Base-by-base conservation (phyloP, 768 basidiomycete species). In the Suillus spraguei region DNA sequence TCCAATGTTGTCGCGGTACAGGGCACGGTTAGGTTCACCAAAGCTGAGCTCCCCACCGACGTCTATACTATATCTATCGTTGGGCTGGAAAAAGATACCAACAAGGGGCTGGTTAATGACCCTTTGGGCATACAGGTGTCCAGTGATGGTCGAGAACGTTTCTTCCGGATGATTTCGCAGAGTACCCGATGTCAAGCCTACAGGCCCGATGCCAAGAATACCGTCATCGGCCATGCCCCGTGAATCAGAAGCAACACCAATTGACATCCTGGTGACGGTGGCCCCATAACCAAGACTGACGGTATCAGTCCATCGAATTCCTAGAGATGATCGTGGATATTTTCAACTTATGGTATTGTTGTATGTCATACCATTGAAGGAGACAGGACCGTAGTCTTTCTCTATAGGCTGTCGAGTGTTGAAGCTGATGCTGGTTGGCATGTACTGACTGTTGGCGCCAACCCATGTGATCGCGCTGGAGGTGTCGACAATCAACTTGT, bases 391-490 rank as follows among this genome's bases (percentile, higher is more conserved):
- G 65, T 90, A 90, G 7, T 72, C 69, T 36, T 87, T 84, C n/a
- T 80, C 72, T 64, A 90, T 85, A 39, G 69, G 35, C 63, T 85
- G 66, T 1, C 67, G 64, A 22, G 86, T 88, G 65, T 78, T 63
- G 10, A 41, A 68, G 62, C 84, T 87, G 33, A 86, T 83, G 60
- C 76, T 76, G 8, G 88, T 88, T 65, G 65, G 63, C n/a, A 70
- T 70, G 68, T 87, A 90, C 4, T 73, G 16, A 28, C 67, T 74
- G 11, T 39, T 66, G 33, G 88, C 85, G 24, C 88, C 87, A 49
- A 90, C 77, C 88, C 88, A 90, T 32, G 88, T 90, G 76, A 88
- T 89, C 24, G 88, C 87, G 72, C 86, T 87, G 41, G 72, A 54
- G 5, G 87, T 87, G 68, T 89, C 88, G 59, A 89, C 75, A 59